Conservation (phyloP, 129 eudicot species). For the Flaveria trinervia region DNA sequence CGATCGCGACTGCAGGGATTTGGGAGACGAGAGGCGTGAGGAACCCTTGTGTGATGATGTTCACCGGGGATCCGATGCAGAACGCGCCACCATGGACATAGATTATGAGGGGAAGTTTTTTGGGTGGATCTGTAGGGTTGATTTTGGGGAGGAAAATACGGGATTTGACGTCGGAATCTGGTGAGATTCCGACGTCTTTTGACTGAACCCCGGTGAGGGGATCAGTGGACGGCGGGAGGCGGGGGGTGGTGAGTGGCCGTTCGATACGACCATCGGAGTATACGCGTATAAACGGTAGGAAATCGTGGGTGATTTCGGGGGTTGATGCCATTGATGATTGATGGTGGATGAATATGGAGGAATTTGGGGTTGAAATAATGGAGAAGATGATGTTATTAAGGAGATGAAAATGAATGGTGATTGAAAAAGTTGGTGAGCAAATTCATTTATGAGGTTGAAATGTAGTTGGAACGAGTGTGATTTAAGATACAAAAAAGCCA, state of each 20-base stretch:
- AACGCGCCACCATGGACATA: conserved; percentile 64
- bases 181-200: conserved; percentile 55
- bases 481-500: background rate
- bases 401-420: conserved; percentile 17
- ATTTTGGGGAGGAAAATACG: conserved; percentile 52
- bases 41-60: conserved; percentile 31
- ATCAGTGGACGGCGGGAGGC: conserved; percentile 42
- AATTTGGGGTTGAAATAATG: background rate
- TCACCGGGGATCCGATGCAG: conserved; percentile 45
- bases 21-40: conserved; percentile 35
- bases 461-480: background rate
- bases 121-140: background rate
- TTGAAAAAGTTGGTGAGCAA: conserved; percentile 12
- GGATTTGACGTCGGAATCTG: conserved; percentile 29
- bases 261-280: conserved; percentile 46
- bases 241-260: conserved; percentile 29
- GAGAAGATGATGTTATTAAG: background rate
- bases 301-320: conserved; percentile 34
- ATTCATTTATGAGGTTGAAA: conserved; percentile 12
- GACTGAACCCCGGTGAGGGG: conserved; percentile 52
- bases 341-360: background rate
- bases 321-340: conserved; percentile 44
- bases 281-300: conserved; percentile 46
- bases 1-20: conserved; percentile 31
- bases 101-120: conserved; percentile 48